Conservation (phyloP, 441 rosid species). For the Biscutella laevigata region DNA sequence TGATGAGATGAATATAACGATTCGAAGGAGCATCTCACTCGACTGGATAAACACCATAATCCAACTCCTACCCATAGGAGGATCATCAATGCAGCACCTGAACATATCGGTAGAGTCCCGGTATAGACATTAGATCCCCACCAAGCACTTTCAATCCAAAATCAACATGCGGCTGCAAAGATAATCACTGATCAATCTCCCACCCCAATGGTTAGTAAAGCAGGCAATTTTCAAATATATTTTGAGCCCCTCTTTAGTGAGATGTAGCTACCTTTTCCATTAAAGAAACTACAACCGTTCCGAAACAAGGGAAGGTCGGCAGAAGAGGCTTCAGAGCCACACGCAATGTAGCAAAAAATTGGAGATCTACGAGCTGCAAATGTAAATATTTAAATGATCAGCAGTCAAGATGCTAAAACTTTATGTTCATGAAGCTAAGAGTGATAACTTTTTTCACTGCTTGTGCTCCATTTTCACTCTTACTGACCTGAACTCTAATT, state of each 20-base stretch:
- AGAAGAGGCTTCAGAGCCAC: slow-evolving; percentile 75
- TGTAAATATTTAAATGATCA: slow-evolving; percentile 8
- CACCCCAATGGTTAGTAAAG: neutral
- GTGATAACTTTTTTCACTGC: neutral
- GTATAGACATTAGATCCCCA: slow-evolving; percentile 91
- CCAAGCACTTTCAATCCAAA: slow-evolving; percentile 79
- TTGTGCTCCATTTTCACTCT: slow-evolving; percentile 4
- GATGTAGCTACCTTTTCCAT: slow-evolving; percentile 54
- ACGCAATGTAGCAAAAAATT: slow-evolving; percentile 51
- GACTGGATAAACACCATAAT: slow-evolving; percentile 2
- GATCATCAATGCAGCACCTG: slow-evolving; percentile 66
- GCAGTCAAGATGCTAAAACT: slow-evolving; percentile 21
- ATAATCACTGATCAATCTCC: slow-evolving; percentile 5
- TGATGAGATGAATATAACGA: neutral
- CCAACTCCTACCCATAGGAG: slow-evolving; percentile 27
- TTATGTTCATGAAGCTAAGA: slow-evolving; percentile 14
- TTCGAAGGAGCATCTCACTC: neutral
- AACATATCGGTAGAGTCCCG: slow-evolving; percentile 72
- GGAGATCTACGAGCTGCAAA: slow-evolving; percentile 70
- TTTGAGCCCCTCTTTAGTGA: neutral
- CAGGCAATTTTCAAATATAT: neutral
- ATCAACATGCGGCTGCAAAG: slow-evolving; percentile 76
- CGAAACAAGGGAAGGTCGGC: slow-evolving; percentile 87
- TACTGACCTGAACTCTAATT: slow-evolving; percentile 68
- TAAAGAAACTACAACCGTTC: slow-evolving; percentile 53